Conservation (phyloP, 768 basidiomycete species). For the Rhodotorula toruloides region DNA sequence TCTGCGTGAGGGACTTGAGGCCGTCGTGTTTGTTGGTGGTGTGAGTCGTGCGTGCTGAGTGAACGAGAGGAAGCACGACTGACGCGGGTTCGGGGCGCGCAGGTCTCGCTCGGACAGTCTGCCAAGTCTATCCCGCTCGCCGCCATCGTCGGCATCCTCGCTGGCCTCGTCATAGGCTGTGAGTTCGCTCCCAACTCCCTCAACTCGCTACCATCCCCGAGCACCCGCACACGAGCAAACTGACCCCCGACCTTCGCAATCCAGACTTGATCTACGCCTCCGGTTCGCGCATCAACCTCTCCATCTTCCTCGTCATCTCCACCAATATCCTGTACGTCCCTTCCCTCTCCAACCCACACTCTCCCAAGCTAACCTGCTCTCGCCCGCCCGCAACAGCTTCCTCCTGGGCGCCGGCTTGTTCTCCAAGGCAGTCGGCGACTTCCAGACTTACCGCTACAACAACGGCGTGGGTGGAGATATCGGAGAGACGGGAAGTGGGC, state of each 20-base stretch:
- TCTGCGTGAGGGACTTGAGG: constrained; percentile 88
- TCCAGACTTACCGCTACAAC: constrained; percentile 66
- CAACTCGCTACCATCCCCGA: constrained; percentile 28
- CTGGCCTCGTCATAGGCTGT: constrained; percentile 65
- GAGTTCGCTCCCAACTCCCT: no score
- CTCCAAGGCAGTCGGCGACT: constrained; percentile 67
- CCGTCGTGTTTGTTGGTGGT: constrained; percentile 87
- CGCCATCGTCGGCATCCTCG: constrained; percentile 74
- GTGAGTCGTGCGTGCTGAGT: constrained; percentile 45
- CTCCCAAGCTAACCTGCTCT: neutral
- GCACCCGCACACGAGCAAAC: neutral
- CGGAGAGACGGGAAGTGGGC: constrained; percentile 57
- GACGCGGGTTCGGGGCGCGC: neutral
- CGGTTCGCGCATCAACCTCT: constrained; percentile 70
- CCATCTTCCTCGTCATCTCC: constrained; percentile 82
- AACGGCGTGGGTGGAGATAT: constrained; percentile 63
- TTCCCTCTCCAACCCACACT: neutral
- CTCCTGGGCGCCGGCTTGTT: constrained; percentile 93
- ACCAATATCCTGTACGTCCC: constrained; percentile 64
- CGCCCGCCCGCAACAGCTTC: constrained; percentile 46
- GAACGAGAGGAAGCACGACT: neutral
- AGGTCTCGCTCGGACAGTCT: constrained; percentile 69
- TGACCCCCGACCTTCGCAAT: neutral
- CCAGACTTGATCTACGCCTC: constrained; percentile 68
- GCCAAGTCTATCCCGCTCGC: constrained; percentile 75